Percentiles rank a stretch among this genome's conserved stretches.
Evolutionary conservation across 2,329 filamentous ascomycete genomes (phyloP).

Genomic region (Ceratocystiopsis brevicomis): DNA sequence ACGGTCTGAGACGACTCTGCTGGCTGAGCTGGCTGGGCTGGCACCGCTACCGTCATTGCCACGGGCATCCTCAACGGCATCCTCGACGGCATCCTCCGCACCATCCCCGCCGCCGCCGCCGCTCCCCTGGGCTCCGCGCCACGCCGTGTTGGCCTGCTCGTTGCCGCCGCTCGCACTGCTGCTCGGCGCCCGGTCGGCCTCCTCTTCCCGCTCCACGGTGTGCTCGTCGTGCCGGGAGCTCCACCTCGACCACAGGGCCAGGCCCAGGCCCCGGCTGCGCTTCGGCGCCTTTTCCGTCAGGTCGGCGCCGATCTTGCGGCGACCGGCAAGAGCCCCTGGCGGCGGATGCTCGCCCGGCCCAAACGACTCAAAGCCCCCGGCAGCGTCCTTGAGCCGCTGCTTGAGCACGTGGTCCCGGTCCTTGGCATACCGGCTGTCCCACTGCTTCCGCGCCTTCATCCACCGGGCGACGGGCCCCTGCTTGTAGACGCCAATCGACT

Average conservation of each 20-base stretch:
- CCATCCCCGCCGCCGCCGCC: no score
- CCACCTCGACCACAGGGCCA: slow-evolving; percentile 74
- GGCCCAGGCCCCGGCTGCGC: slow-evolving; percentile 50
- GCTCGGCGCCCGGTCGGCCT: slow-evolving; percentile 19
- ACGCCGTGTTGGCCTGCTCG: slow-evolving; percentile 15
- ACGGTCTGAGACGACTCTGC: background rate
- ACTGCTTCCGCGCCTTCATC: slow-evolving; percentile 54
- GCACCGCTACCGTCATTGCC: background rate
- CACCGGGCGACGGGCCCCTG: slow-evolving; percentile 64
- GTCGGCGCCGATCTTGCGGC: slow-evolving; percentile 32
- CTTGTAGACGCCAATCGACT: slow-evolving; percentile 63
- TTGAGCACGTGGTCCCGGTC: slow-evolving; percentile 55
- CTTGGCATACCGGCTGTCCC: slow-evolving; percentile 53
- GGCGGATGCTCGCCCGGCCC: slow-evolving; percentile 59
- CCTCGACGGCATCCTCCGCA: no score
- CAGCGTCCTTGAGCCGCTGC: slow-evolving; percentile 52
- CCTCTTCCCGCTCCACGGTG: slow-evolving; percentile 42
- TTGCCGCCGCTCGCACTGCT: slow-evolving; percentile 8
- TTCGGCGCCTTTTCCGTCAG: slow-evolving; percentile 33
- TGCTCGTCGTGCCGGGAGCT: slow-evolving; percentile 74
- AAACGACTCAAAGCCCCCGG: slow-evolving; percentile 51
- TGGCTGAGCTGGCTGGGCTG: background rate
- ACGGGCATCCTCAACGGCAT: background rate
- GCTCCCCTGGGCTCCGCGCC: no score
- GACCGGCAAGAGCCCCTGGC: slow-evolving; percentile 61